Base-by-base conservation (phyloP, 106 monocot species). In the Vanilla planifolia region DNA sequence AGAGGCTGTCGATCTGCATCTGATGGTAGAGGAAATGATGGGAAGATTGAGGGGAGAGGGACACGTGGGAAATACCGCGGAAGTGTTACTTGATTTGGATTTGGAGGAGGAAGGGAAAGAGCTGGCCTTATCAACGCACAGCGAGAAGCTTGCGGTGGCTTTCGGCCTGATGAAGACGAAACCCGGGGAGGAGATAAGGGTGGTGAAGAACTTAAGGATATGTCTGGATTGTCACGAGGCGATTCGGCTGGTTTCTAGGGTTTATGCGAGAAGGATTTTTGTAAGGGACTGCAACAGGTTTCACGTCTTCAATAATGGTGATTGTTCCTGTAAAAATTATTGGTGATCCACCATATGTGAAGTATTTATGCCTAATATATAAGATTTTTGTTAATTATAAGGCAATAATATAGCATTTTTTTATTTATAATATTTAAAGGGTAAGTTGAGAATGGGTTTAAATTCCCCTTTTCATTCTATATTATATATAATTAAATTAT, bases 221-320 rank as follows among this genome's bases (percentile, higher is more conserved):
- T 72, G 72, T 41, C 56, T 15, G 25, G 72, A 72, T 16, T 72
- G 72, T 55, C 72, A 72, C 21, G 58, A 19, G 33, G 72, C 64
- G 22, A 65, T 60, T 17, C 64, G 62, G 46, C 28, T 65, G 8
- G 16, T 72, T n/a, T 72, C 72, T 10, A 45, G 56, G 71, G 64
- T 71, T 23, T 69, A 60, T 33, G 21, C 14, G 5, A 60, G 60
- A 27, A 48, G 52, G 39, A 53, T 61, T 25, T 24, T 51, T 6
- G 60, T 62, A 25, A 61, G 70, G 43, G 71, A 71, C 45, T 42
- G 63, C 6, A 71, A 52, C 21, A 51, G 71, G 20, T 63, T 71
- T 43, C 71, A 71, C 33, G 52, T 44, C 13, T 71, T 71, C 30
- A 55, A 55, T 9, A 21, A 43, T 42, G 42, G 42, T 16, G 3